Percentiles rank a stretch among this genome's conserved stretches.
Evolutionary conservation across 768 basidiomycete genomes (phyloP).

Genomic region (Lactarius trivialis): DNA sequence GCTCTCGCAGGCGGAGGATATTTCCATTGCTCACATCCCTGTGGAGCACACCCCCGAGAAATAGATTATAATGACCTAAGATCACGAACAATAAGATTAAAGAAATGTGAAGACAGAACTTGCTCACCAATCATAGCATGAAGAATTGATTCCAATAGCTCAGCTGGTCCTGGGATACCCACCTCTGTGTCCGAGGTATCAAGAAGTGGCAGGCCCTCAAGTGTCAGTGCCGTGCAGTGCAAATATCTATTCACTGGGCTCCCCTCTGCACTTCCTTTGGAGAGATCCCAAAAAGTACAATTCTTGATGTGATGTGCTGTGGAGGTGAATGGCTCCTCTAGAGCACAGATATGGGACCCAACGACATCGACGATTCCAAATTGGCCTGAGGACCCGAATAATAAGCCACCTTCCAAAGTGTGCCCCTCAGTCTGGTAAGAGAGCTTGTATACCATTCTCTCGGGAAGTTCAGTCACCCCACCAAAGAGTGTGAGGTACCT

Average conservation of each 20-base stretch:
- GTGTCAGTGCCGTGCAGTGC: background rate
- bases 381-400: background rate
- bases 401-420: background rate
- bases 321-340: background rate
- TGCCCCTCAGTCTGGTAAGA: background rate
- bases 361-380: background rate
- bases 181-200: background rate
- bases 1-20: background rate
- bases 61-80: background rate
- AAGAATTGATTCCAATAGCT: background rate
- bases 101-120: too few relatives aligned
- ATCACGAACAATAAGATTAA: too few relatives aligned
- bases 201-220: background rate
- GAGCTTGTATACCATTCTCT: background rate
- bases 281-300: background rate
- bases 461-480: background rate
- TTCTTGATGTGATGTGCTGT: background rate
- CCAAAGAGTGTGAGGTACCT: background rate
- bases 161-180: background rate
- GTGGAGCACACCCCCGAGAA: background rate
- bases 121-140: background rate
- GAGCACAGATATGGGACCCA: background rate
- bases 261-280: background rate
- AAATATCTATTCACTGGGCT: background rate
- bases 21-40: background rate